Evolutionary conservation across 2,329 filamentous ascomycete genomes (phyloP).

Genomic region (Clarireedia paspali): DNA sequence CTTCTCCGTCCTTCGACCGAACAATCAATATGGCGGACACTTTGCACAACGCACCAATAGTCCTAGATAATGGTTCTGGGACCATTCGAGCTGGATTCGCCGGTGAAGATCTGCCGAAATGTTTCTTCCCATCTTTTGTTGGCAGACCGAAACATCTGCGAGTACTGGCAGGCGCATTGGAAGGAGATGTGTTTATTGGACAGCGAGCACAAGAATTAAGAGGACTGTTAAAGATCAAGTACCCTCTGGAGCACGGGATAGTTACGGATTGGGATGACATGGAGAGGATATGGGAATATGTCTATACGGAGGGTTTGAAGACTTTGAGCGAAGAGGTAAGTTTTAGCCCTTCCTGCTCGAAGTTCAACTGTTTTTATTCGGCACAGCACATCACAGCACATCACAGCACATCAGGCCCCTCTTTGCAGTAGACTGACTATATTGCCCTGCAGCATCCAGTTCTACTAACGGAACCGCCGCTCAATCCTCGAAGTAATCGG

Average conservation of each 20-base stretch:
- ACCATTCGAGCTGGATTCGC: slow-evolving; percentile 97
- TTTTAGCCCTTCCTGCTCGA: slow-evolving; percentile 4
- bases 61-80: slow-evolving; percentile 97
- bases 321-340: slow-evolving; percentile 90
- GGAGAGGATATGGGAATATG: slow-evolving; percentile 98
- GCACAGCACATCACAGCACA: too few relatives aligned
- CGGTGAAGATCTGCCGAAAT: slow-evolving; percentile 91
- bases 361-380: background rate
- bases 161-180: slow-evolving; percentile 90
- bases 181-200: slow-evolving; percentile 96
- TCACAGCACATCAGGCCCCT: too few relatives aligned
- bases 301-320: slow-evolving; percentile 93
- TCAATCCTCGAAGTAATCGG: slow-evolving; percentile 92
- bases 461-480: slow-evolving; percentile 86
- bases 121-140: slow-evolving; percentile 95
- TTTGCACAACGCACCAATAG: slow-evolving; percentile 95
- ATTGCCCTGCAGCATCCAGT: slow-evolving; percentile 66
- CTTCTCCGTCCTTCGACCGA: background rate
- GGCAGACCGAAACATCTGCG: slow-evolving; percentile 91
- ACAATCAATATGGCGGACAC: slow-evolving; percentile 49
- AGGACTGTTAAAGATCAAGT: slow-evolving; percentile 89
- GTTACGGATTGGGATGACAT: slow-evolving; percentile 99
- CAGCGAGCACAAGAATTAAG: slow-evolving; percentile 81
- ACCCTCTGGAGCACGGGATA: slow-evolving; percentile 94
- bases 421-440: slow-evolving; percentile 3